A percentile compares a stretch with the other conserved stretches of the same genome.
Evolutionary conservation across 805 yeast genomes (phyloP).

Genomic region (Saccharomycopsis sp.): DNA sequence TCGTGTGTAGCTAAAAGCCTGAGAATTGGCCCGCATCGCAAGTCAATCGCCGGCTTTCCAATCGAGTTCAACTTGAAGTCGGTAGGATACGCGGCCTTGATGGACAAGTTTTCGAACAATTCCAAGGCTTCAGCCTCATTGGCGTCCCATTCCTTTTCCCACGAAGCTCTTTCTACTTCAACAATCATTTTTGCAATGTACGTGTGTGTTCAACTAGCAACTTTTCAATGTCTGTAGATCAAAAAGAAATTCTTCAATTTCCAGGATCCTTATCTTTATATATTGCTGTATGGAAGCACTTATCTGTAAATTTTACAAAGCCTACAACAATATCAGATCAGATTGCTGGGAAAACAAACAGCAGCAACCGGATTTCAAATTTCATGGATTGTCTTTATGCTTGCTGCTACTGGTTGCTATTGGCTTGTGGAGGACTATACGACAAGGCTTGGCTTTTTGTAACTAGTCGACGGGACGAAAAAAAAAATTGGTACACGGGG

Average conservation of each 20-base stretch:
- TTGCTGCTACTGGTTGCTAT: background rate
- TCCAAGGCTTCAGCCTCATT: conserved; percentile 1
- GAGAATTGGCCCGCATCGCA: conserved; percentile 72
- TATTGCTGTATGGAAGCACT: too few relatives aligned
- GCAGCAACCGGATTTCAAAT: background rate
- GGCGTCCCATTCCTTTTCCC: conserved; percentile 2
- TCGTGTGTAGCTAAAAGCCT: conserved; percentile 61
- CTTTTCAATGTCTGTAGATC: too few relatives aligned
- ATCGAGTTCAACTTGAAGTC: conserved; percentile 2
- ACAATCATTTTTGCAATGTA: background rate
- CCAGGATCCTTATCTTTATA: background rate
- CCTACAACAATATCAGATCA: too few relatives aligned
- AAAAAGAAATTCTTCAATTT: too few relatives aligned
- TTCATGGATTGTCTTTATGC: background rate
- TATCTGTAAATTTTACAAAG: too few relatives aligned
- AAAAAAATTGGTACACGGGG: background rate
- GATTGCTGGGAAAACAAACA: too few relatives aligned
- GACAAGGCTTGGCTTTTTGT: background rate
- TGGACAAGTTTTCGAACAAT: background rate
- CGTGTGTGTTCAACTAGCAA: too few relatives aligned
- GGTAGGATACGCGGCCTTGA: background rate
- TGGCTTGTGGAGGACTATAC: background rate
- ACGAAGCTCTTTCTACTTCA: background rate
- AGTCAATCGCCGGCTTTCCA: conserved; percentile 27
- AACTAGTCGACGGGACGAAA: background rate